Evolutionary conservation across 2,329 filamentous ascomycete genomes (phyloP).

Genomic region (Berkeleyomyces basicola): DNA sequence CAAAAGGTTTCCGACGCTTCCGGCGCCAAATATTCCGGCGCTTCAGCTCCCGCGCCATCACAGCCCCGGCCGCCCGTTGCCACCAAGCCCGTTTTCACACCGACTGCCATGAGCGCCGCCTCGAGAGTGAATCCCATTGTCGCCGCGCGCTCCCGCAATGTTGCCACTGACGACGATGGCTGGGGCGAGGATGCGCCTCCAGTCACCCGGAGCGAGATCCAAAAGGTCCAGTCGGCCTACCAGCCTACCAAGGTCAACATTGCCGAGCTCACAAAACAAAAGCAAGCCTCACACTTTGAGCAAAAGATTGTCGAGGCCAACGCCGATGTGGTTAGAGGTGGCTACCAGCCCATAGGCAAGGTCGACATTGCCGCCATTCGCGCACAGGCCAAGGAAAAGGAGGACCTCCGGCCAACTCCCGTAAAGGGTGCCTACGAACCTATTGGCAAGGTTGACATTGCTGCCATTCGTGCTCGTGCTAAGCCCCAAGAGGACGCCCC

Average conservation of each 20-base stretch:
- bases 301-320: conserved; percentile 27
- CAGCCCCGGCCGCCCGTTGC: conserved; percentile 44
- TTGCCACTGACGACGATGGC: conserved; percentile 62
- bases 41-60: conserved; percentile 31
- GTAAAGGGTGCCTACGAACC: conserved; percentile 93
- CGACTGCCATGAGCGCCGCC: conserved; percentile 38
- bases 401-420: conserved; percentile 64
- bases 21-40: conserved; percentile 78
- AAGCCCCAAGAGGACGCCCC: conserved; percentile 32
- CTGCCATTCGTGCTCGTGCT: conserved; percentile 72
- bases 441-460: conserved; percentile 91
- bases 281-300: conserved; percentile 18
- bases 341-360: conserved; percentile 88
- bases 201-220: conserved; percentile 67
- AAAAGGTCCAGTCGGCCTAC: conserved; percentile 87
- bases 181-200: conserved; percentile 94
- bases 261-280: conserved; percentile 62
- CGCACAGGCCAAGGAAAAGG: conserved; percentile 48
- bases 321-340: conserved; percentile 59
- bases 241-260: conserved; percentile 93
- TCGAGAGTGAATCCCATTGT: conserved; percentile 50
- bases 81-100: conserved; percentile 84
- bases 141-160: conserved; percentile 44
- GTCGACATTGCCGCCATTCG: conserved; percentile 92
- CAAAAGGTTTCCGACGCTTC: conserved; percentile 91